Conservation (phyloP, 495 filamentous ascomycete genomes). For the Hypoxylon lienhwacheense region DNA sequence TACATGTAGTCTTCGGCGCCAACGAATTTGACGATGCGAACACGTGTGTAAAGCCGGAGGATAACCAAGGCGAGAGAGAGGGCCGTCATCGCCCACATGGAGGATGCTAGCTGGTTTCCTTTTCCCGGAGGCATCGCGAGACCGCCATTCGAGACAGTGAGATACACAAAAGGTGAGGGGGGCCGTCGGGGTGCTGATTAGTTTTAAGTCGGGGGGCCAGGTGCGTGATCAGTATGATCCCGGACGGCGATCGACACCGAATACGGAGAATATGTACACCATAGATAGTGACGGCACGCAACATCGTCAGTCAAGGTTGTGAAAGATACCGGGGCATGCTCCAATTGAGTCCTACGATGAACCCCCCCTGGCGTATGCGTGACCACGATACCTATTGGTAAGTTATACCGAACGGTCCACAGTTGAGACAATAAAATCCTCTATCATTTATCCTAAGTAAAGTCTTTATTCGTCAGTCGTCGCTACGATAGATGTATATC, state of each 20-base stretch:
- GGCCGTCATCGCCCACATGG: conserved; percentile 44
- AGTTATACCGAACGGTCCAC: conserved; percentile 5
- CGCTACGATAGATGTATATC: conserved; percentile 1
- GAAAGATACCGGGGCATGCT: conserved; percentile 12
- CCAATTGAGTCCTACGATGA: conserved; percentile 17
- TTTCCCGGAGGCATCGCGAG: conserved; percentile 33
- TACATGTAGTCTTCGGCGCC: conserved; percentile 46
- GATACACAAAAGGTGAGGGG: conserved; percentile 17
- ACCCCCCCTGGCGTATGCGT: conserved; percentile 3
- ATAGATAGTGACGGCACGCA: conserved; percentile 5
- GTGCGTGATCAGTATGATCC: background rate
- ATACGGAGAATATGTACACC: conserved; percentile 1
- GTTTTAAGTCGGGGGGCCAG: conserved; percentile 13
- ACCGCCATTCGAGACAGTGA: background rate
- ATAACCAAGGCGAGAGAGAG: conserved; percentile 37
- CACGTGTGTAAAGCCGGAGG: conserved; percentile 44
- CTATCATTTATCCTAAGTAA: background rate
- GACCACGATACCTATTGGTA: conserved; percentile 14
- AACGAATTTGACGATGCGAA: conserved; percentile 43
- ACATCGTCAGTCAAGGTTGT: conserved; percentile 23
- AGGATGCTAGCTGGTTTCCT: conserved; percentile 38
- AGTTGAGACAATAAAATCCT: conserved; percentile 14
- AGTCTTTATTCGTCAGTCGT: conserved; percentile 1
- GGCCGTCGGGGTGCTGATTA: background rate
- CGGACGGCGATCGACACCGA: conserved; percentile 7